Base-by-base conservation (phyloP, 768 basidiomycete genomes). In the Wakefieldia striispora region DNA sequence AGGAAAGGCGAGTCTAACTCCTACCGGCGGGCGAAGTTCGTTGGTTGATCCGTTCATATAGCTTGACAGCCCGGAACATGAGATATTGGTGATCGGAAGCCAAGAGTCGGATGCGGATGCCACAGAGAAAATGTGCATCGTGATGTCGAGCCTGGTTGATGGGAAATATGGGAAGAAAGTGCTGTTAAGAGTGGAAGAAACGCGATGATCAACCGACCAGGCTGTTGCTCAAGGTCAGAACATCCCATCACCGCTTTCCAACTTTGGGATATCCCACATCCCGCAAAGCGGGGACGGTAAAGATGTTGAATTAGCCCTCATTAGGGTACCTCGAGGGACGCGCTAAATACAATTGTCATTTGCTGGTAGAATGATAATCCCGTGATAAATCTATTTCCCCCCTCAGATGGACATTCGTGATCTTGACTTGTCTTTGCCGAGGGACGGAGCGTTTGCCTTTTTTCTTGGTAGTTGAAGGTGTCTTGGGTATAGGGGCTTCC, bases 321-420 rank as follows among this genome's bases (percentile, higher is more conserved):
- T 54, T 14, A 39, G 29, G 29, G 29, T 43, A 47, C 36, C n/a
- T n/a, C 20, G 10, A 37, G 21, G 33, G 23, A 34, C 5, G 14
- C 24, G 38, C 16, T 20, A 47, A 27, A 31, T 12, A 16, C 24
- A 9, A 44, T 21, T 29, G 16, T 53, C 40, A 66, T 50, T 60
- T 65, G 34, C 24, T 40, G 21, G 54, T 6, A 5, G 63, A 57
- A 43, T 76, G 72, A 65, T 82, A 91, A 61, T 92, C 89, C 54
- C 80, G 80, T 39, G 85, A 83, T 43, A 95, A 69, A 69, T 95
- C 93, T 72, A 97, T 87, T 60, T 87, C 83, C 17, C 84, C 88
- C 62, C 82, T 88, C 66, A 94, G 70, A 73, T 95, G 93, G 3
- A 86, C 83, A 60, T 95, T 97, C 34, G 91, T 95, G 58, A 95